Base-by-base conservation (phyloP, 495 filamentous ascomycete species). In the Neurospora discreta region DNA sequence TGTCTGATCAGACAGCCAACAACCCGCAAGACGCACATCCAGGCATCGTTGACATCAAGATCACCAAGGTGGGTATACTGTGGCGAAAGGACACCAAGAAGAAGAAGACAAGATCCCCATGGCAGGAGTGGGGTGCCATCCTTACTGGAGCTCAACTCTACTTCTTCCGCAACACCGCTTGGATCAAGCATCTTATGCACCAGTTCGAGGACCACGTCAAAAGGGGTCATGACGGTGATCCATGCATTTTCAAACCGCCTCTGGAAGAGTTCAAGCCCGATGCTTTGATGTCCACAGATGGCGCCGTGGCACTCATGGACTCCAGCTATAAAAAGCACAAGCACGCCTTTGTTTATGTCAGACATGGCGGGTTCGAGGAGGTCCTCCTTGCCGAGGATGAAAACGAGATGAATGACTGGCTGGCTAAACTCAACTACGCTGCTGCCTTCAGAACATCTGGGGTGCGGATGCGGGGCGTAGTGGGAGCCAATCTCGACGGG, bases 81-180 rank as follows among this genome's bases (percentile, higher is more conserved):
- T 99, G 96, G 95, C 90, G 95, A 18, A 99, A 99, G 79, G 94
- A 97, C 70, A 82, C 88, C 13, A 98, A 97, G 80, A 97, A 92
- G 82, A 98, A 97, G 85, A 93, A 93, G 80, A 91, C 93, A 0
- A 87, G 96, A 41, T 97, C 94, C 1, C 96, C 95, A 1, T 99
- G 95, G 95, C 93, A 97, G 75, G 95, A 98, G 83, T 99, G 95
- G 95, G 95, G 95, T 67, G 95, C 94, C 40, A 89, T 99, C 65
- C 85, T 99, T 26, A 99, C 95, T 7, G 91, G 94, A 36, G 95
- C 95, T 16, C 95, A 98, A 76, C 87, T 99, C 58, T 98, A 97
- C 80, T 94, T 99, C 82, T 99, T 99, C 82, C 89, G 91, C 71
- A 97, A 98, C 77, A 89, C 92, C 23, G 83, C 86, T 13, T 98